These are phyloP conservation scores for Magnolia changhungtana DNA, from an alignment of 164 flowering plant species.

Conservation along the genomic window DNA sequence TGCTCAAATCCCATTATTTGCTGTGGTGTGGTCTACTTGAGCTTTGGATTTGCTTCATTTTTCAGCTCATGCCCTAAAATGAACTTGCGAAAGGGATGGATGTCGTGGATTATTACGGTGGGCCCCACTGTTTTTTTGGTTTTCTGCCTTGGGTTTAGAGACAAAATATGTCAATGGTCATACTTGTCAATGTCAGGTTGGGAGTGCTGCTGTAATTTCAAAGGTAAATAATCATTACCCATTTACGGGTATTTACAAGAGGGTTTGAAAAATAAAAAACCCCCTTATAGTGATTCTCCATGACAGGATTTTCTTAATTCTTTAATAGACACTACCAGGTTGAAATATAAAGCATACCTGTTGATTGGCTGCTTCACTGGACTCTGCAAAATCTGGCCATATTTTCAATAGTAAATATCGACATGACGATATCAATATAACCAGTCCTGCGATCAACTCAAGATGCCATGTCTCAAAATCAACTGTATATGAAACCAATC, in stretches of 20 bases:
- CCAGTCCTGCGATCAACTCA: constrained; percentile 62
- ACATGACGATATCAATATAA: constrained; percentile 60
- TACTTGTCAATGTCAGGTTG: too few species aligned
- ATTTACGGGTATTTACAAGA: neutral
- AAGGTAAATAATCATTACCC: neutral
- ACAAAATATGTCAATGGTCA: too few species aligned
- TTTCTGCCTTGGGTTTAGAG: too few species aligned
- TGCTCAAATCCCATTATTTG: too few species aligned
- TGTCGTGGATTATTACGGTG: too few species aligned
- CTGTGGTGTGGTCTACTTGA: too few species aligned
- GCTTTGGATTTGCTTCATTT: too few species aligned
- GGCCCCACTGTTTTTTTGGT: too few species aligned
- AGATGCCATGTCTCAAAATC: constrained; percentile 77
- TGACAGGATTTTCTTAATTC: neutral
- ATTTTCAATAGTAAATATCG: constrained; percentile 61
- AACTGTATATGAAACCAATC: constrained; percentile 41
- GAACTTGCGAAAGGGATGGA: too few species aligned
- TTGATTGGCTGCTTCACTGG: constrained; percentile 80
- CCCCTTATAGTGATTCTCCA: neutral
- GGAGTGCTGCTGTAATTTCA: neutral
- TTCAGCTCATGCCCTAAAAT: too few species aligned
- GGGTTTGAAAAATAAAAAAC: too few species aligned
- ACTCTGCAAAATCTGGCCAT: constrained; percentile 92
- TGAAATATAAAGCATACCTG: constrained; percentile 43
- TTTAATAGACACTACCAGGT: neutral